Evolutionary conservation across 2,329 filamentous ascomycete genomes (phyloP), one percentile per base, ranked within the genome.

Genomic region (Calonectria leucothoes): DNA sequence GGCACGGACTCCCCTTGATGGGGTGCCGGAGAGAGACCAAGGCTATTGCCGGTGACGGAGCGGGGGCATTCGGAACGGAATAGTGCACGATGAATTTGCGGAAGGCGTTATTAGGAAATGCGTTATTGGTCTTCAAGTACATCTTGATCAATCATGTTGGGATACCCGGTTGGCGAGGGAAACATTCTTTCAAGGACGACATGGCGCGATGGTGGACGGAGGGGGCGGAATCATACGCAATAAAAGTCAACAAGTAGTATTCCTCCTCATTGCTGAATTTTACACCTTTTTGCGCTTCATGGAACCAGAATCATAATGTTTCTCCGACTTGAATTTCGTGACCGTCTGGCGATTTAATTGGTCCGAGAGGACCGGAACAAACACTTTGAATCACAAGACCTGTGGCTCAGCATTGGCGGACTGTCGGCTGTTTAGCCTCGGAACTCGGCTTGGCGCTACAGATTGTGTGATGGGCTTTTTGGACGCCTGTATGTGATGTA

Each of bases 351-450:
- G 12, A 37, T 61, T 27, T 35, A 14, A 61, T 37, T 39, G 64
- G 33, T 14, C 25, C n/a, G 33, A 15, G 12, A 8, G 64, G 33
- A 12, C 25, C n/a, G 33, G 10, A 6, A 8, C 12, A 15, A 39
- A 12, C 4, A 39, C 52, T 20, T 59, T 8, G 20, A 51, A 45
- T 55, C 35, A 59, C 25, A n/a, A 49, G n/a, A n/a, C 17, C 31
- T 57, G 31, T 20, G 23, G 39, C 33, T 67, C 42, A 35, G 29
- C 45, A 37, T 23, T 23, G 51, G 42, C 67, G 71, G 71, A 67
- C 55, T 68, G 63, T 73, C 71, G 71, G 71, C 15, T 33, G 6
- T 72, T 63, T 33, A 33, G 29, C 52, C n/a, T 66, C 71, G 71
- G 71, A 67, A 64, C 67, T 73, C 71, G 71, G 71, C 52, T 27